A percentile compares a stretch with the other conserved stretches of the same genome.
Conservation (phyloP, 1,139 yeast species). For the Hemisphaericaspora xylofermentans region DNA sequence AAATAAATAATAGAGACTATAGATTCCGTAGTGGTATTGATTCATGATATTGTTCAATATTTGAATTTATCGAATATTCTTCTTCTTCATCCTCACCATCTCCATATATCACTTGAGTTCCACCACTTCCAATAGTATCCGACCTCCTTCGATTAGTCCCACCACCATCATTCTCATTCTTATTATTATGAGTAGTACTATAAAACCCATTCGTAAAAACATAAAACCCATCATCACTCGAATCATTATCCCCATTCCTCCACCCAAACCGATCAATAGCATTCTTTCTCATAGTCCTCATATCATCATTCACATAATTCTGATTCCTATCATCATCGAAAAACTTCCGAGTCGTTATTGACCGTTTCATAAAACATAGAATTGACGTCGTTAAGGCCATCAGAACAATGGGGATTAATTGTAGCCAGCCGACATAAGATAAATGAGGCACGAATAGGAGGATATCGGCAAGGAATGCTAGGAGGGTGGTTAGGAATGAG, state of each 20-base stretch:
- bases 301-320: constrained; percentile 33
- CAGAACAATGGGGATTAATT: constrained; percentile 38
- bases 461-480: constrained; percentile 44
- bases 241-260: constrained; percentile 25
- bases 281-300: constrained; percentile 30
- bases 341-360: constrained; percentile 37
- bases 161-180: background rate
- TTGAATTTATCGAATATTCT: constrained; percentile 5
- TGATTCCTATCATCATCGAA: constrained; percentile 29
- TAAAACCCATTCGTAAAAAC: constrained; percentile 48
- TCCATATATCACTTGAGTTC: background rate
- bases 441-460: constrained; percentile 41
- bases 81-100: constrained; percentile 9
- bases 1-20: constrained; percentile 3
- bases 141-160: background rate
- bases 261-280: constrained; percentile 15
- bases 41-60: background rate
- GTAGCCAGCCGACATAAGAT: constrained; percentile 46
- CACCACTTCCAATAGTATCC: background rate
- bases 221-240: constrained; percentile 47
- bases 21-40: constrained; percentile 9
- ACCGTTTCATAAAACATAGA: constrained; percentile 42
- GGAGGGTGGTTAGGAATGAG: constrained; percentile 37
- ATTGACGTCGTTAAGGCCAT: constrained; percentile 37
- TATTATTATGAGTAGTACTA: constrained; percentile 19